These are phyloP conservation scores for Kodamaea fukazawae DNA, from an alignment of 805 yeast species.

Conservation along the genomic window DNA sequence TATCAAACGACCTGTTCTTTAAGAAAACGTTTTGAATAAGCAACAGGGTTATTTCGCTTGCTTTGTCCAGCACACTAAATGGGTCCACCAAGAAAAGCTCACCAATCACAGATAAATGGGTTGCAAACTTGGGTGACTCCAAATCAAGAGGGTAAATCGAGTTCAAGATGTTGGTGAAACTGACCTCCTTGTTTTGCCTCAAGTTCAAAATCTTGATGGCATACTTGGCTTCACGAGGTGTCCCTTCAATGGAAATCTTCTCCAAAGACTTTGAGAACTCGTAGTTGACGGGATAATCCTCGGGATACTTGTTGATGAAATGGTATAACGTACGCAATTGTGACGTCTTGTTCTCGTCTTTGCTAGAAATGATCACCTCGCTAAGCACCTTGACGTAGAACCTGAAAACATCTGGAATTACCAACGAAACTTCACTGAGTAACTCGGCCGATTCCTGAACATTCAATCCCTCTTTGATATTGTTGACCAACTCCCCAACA, in stretches of 20 bases:
- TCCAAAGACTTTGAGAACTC: conserved; percentile 45
- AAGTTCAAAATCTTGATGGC: conserved; percentile 57
- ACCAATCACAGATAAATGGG: conserved; percentile 59
- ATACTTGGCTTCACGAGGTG: conserved; percentile 61
- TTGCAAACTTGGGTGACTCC: conserved; percentile 38
- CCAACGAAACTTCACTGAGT: conserved; percentile 44
- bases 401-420: conserved; percentile 63
- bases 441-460: too few relatives aligned
- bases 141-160: conserved; percentile 51
- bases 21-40: conserved; percentile 63
- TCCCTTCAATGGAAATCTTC: conserved; percentile 48
- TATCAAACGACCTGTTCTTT: conserved; percentile 32
- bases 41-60: conserved; percentile 56
- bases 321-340: conserved; percentile 61
- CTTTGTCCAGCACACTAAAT: conserved; percentile 46
- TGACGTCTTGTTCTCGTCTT: conserved; percentile 18
- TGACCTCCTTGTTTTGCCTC: conserved; percentile 40
- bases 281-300: conserved; percentile 44
- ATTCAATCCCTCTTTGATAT: neutral
- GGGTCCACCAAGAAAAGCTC: conserved; percentile 55
- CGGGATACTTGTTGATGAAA: conserved; percentile 51
- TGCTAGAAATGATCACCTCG: conserved; percentile 28
- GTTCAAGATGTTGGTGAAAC: conserved; percentile 37
- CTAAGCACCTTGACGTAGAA: conserved; percentile 54
- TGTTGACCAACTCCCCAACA: conserved; percentile 50